Base-by-base conservation (phyloP, 2,329 filamentous ascomycete genomes). In the Stemphylium lycopersici region DNA sequence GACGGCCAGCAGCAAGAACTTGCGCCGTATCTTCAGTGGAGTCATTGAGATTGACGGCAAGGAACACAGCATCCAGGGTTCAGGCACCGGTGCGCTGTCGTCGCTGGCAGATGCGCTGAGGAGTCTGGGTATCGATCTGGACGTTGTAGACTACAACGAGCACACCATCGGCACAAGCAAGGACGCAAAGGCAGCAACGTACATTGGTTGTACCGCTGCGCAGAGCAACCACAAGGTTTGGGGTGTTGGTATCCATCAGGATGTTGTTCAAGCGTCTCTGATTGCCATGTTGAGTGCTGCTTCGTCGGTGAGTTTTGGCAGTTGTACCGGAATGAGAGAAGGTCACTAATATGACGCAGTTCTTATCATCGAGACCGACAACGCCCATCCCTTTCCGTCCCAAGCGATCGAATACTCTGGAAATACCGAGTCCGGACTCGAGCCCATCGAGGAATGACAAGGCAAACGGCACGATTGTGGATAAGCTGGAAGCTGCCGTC, bases 61-160 rank as follows among this genome's bases (percentile, higher is more conserved):
- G 58, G 91, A 98, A 78, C 87, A 91, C 71, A 82, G 84, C 62
- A 86, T 98, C 56, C 84, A 84, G 29, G 93, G 95, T 58, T 84
- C 87, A 8, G 93, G 93, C 31, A 96, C 93, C 71, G 93, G 93
- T 69, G 91, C 93, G 31, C 91, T 98, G 66, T 97, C 92, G 3
- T 91, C 90, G 59, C 79, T 98, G 70, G 91, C 91, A 2, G 88
- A 91, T 66, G 93, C 93, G 13, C 83, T 99, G 38, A 85, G 86
- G 65, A 82, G 82, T 13, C 78, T 98, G 31, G 90, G 91, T 54
- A 88, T 98, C 60, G 88, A 96, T 69, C 81, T 98, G 20, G 93
- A 98, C 71, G 91, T 98, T 46, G 85, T 88, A 40, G 91, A 97
- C 75, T 98, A 98, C 81, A 96, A 96, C 81, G 95, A 98, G 77